Conservation (phyloP, 352 stramenopile genomes). For the Globisporangium irregulare region DNA sequence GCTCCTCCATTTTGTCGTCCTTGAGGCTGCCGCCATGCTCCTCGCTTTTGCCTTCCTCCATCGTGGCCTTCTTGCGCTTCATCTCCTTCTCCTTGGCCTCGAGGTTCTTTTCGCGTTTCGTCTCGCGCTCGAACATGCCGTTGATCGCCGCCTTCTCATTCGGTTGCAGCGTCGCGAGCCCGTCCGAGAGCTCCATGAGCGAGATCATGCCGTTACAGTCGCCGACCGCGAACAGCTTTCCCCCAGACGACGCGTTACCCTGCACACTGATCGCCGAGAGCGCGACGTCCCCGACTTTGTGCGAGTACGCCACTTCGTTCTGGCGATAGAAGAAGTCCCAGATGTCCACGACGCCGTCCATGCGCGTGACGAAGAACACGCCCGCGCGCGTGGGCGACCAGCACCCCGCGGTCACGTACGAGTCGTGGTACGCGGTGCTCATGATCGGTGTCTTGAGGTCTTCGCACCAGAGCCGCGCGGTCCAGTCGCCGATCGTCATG, state of each 20-base stretch:
- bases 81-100: conserved; percentile 90
- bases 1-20: conserved; percentile 94
- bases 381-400: conserved; percentile 95
- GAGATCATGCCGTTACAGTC: conserved; percentile 96
- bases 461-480: conserved; percentile 94
- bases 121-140: conserved; percentile 96
- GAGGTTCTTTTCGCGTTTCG: conserved; percentile 96
- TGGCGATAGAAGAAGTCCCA: conserved; percentile 98
- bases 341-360: conserved; percentile 96
- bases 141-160: conserved; percentile 96
- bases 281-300: conserved; percentile 93
- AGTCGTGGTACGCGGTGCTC: conserved; percentile 95
- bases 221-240: conserved; percentile 93
- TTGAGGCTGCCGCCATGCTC: conserved; percentile 56
- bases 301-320: conserved; percentile 96
- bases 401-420: conserved; percentile 95
- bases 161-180: conserved; percentile 84
- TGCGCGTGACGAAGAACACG: conserved; percentile 96
- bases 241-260: conserved; percentile 82
- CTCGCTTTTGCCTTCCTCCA: conserved; percentile 81
- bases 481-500: conserved; percentile 97
- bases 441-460: conserved; percentile 98
- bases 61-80: conserved; percentile 72
- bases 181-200: conserved; percentile 94
- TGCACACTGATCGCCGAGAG: conserved; percentile 94